These are phyloP conservation scores for Cordyceps fumosorosea DNA, from an alignment of 2,329 filamentous ascomycete species.

Conservation along the genomic window DNA sequence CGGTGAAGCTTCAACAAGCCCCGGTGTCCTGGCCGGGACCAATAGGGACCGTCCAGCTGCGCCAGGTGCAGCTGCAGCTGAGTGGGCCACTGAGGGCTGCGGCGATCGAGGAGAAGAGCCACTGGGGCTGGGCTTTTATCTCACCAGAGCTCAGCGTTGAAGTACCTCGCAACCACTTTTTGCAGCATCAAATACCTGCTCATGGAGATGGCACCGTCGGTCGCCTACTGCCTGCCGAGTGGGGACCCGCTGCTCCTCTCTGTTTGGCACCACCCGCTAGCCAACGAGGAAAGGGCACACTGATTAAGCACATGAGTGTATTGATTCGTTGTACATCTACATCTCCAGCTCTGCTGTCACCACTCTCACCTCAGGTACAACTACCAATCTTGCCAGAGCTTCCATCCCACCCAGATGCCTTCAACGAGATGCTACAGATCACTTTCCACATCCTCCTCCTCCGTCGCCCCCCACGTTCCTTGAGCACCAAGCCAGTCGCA, in stretches of 20 bases:
- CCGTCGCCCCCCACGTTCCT: background rate
- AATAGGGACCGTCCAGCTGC: slow-evolving; percentile 11
- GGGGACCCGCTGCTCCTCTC: background rate
- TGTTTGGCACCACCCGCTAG: background rate
- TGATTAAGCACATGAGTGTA: background rate
- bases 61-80: slow-evolving; percentile 24
- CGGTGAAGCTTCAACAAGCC: slow-evolving; percentile 14
- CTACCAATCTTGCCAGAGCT: background rate
- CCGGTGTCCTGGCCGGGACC: slow-evolving; percentile 6
- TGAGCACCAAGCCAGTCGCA: background rate
- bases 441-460: background rate
- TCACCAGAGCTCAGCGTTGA: background rate
- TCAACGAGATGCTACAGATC: slow-evolving; percentile 5
- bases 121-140: background rate
- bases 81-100: slow-evolving; percentile 18
- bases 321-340: background rate
- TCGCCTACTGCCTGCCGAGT: background rate
- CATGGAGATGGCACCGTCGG: background rate
- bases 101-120: slow-evolving; percentile 19
- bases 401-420: background rate
- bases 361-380: background rate
- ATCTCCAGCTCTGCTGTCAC: background rate
- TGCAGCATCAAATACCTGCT: background rate
- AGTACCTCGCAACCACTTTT: background rate
- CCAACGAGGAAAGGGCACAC: background rate